Evolutionary conservation across 352 stramenopile species (phyloP), one percentile per base, ranked within the genome.

Genomic region (Phytophthora fragariae): DNA sequence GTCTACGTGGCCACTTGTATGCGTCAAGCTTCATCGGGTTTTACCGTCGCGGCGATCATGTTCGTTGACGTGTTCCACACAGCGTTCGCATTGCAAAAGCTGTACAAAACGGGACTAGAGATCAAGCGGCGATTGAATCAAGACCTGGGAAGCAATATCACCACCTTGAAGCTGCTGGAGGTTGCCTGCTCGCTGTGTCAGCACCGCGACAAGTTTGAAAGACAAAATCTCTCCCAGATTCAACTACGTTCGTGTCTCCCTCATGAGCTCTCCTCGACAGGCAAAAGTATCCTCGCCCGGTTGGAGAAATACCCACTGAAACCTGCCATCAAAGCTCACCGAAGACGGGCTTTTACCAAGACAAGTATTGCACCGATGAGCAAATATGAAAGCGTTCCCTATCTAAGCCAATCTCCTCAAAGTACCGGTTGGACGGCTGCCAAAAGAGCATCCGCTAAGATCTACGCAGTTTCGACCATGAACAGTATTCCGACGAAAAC

Each of bases 1-100:
- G 44, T 89, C 1, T 89, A 73, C 35, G 58, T 88, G 46, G 49
- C 62, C 6, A 62, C 55, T n/a, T 75, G 49, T 11, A 75, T 75
- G 68, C 68, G 70, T 29, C 37, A 47, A 6, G 14, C 56, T 9
- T 70, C 62, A 1, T 62, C 61, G 12, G 61, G 12, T 5, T 44
- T 44, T 17, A 59, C 56, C 11, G 12, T 67, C 0, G 19, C 53
- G 5, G 19, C n/a, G 7, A 64, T 72, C 11, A 46, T 70, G 54
- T 0, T 14, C 14, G 4, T 72, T 27, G 60, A 72, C 37, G 29
- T 21, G 1, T 44, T 67, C 6, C 58, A 72, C 8, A 60, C 29
- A 3, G 10, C 56, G 2, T 44, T 61, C 2, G 47, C 62, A 17
- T 29, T 68, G 14, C 41, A 31, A 27, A 53, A 44, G 24, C 57